These are phyloP conservation scores for Dichotomocladium elegans DNA, from an alignment of 371 early-diverging fungal genomes.

Conservation along the genomic window DNA sequence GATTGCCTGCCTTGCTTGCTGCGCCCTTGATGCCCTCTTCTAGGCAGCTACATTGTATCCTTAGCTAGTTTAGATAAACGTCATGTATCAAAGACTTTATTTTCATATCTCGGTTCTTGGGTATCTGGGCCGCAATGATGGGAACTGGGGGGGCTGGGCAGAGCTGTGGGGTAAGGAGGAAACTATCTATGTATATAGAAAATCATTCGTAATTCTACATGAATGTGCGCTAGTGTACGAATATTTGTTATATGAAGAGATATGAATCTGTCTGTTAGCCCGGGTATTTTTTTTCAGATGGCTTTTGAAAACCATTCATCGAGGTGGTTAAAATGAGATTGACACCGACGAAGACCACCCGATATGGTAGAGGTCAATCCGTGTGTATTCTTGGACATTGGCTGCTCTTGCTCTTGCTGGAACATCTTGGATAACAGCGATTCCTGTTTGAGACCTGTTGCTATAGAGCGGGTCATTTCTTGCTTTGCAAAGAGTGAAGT, in stretches of 20 bases:
- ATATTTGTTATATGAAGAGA: not conserved
- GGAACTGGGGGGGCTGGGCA: no score
- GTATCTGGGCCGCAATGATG: no score
- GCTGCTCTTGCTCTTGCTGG: slow-evolving; percentile 5
- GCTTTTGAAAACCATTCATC: slow-evolving; percentile 11
- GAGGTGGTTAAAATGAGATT: slow-evolving; percentile 6
- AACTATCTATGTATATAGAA: no score
- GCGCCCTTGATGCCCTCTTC: slow-evolving; percentile 13
- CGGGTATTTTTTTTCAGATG: not conserved
- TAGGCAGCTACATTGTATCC: not conserved
- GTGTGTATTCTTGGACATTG: no score
- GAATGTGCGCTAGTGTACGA: slow-evolving; percentile 2
- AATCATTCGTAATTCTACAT: no score
- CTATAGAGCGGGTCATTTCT: not conserved
- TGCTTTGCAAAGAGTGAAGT: slow-evolving; percentile 4
- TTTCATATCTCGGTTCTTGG: no score
- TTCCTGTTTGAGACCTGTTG: slow-evolving; percentile 3
- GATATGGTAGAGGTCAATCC: no score
- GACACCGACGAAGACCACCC: slow-evolving; percentile 11
- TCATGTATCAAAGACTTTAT: no score
- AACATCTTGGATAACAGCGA: slow-evolving; percentile 14
- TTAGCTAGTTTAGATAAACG: not conserved
- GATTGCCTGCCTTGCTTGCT: slow-evolving; percentile 14
- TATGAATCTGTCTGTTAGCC: no score
- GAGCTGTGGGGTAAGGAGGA: no score